Base-by-base conservation (phyloP, 805 yeast species). In the Blastobotrys parvus region DNA sequence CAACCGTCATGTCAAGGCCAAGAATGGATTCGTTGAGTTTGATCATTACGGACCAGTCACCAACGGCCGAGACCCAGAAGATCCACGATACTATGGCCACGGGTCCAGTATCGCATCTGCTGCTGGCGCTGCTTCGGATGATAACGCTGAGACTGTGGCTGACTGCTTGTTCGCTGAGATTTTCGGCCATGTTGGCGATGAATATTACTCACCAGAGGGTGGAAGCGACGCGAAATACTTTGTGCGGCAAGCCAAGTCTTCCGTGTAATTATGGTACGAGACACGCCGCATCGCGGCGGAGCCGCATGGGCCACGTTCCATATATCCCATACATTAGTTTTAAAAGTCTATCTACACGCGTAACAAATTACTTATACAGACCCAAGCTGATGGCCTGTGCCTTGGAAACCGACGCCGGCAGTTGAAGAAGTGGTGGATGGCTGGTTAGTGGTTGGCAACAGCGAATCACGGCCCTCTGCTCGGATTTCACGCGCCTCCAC, bases 401-500 rank as follows among this genome's bases (percentile, higher is more conserved):
- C 39, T 11, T 36, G 29, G 19, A 36, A 34, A 4, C 21, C 36
- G 4, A 20, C 20, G 10, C 10, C 29, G 11, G 29, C 29, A 7
- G 29, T 25, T 7, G 29, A 7, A 8, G 7, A 11, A 25, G 29
- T 11, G 7, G 29, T 25, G 10, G 11, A 7, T 25, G 29, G 29
- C 11, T 7, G 29, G 7, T 7, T 11, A 25, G 19, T 34, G n/a
- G 21, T 34, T 34, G 16, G 21, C 13, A 34, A 34, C 8, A 8
- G 22, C n/a, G 21, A 34, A 16, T 5, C 19, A 16, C 17, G n/a
- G 17, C 29, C 19, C 11, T 53, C 49, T 80, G 68, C 39, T 18
- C 55, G 42, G 15, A 65, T 52, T 35, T 66, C 71, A 42, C 68
- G 66, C 2, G 80, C 80, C 39, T 76, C 81, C 35, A 65, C 71